phyloP scores from a whole-genome alignment of 2,329 filamentous ascomycete genomes.

The Alternaria incomplexa region DNA sequence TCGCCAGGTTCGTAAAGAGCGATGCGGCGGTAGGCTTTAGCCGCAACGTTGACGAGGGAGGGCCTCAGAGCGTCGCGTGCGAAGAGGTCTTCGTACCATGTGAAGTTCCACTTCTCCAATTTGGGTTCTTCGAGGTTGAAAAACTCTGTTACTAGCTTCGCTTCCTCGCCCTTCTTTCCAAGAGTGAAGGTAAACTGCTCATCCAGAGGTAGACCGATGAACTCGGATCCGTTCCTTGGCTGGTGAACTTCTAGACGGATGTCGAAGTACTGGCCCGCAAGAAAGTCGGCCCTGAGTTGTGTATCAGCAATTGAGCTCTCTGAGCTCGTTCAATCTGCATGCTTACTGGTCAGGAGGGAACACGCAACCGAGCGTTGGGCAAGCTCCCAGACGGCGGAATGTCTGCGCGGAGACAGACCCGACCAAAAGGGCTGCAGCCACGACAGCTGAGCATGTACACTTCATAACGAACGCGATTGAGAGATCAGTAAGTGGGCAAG shows the following conservation, averaged over 20 bases:
- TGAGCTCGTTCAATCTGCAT: constrained; percentile 1
- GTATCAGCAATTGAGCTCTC: constrained; percentile 9
- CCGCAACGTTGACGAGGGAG: constrained; percentile 78
- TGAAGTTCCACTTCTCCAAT: constrained; percentile 81
- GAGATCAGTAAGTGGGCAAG: constrained; percentile 14
- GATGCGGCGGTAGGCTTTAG: constrained; percentile 78
- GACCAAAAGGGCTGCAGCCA: constrained; percentile 36
- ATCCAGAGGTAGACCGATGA: constrained; percentile 73
- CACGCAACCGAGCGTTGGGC: constrained; percentile 62
- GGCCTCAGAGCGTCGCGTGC: constrained; percentile 72
- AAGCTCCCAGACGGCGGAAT: constrained; percentile 62
- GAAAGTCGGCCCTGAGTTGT: constrained; percentile 69
- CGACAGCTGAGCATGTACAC: constrained; percentile 33
- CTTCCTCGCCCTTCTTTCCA: constrained; percentile 64
- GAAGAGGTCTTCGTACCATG: constrained; percentile 85
- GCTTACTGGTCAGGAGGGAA: constrained; percentile 64
- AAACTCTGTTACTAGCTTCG: constrained; percentile 66
- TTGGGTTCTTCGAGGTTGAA: constrained; percentile 74
- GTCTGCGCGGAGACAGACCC: constrained; percentile 54
- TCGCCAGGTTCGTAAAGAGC: constrained; percentile 79
- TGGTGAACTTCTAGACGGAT: constrained; percentile 83
- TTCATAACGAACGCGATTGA: constrained; percentile 38
- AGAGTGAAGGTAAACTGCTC: constrained; percentile 78
- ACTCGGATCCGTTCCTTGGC: constrained; percentile 80
- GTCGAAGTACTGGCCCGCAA: constrained; percentile 84